phyloP scores from a whole-genome alignment of 768 basidiomycete species.

The Podaxis sp. region DNA sequence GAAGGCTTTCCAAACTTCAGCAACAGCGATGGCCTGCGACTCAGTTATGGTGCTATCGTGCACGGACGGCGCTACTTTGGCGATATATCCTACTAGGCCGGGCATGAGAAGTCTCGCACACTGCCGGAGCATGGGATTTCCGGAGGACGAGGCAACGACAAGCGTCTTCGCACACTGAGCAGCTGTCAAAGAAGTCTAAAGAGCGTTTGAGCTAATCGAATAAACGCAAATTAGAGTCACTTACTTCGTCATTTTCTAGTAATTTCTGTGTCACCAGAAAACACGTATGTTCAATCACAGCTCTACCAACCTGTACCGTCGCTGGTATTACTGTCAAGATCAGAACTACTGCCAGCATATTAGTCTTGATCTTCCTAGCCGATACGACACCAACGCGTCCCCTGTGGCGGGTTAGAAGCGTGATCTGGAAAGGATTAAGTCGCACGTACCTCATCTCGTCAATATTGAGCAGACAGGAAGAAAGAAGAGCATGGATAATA shows the following conservation, averaged over 20 bases:
- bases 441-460: slow-evolving; percentile 84
- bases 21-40: slow-evolving; percentile 58
- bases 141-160: slow-evolving; percentile 66
- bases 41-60: slow-evolving; percentile 59
- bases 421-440: slow-evolving; percentile 5
- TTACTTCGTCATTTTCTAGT: slow-evolving; percentile 66
- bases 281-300: slow-evolving; percentile 81
- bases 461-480: slow-evolving; percentile 79
- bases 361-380: slow-evolving; percentile 84
- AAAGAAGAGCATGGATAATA: slow-evolving; percentile 79
- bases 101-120: slow-evolving; percentile 76
- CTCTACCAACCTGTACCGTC: slow-evolving; percentile 63
- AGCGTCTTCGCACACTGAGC: slow-evolving; percentile 90
- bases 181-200: slow-evolving; percentile 78
- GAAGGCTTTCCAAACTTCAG: slow-evolving; percentile 84
- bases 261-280: slow-evolving; percentile 84
- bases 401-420: slow-evolving; percentile 37
- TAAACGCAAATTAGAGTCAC: slow-evolving; percentile 14
- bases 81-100: slow-evolving; percentile 77
- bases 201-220: not conserved
- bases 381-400: slow-evolving; percentile 79
- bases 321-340: slow-evolving; percentile 79
- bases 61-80: slow-evolving; percentile 62
- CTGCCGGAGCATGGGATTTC: slow-evolving; percentile 65
- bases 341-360: slow-evolving; percentile 83